Evolutionary conservation across 2,329 filamentous ascomycete genomes (phyloP).

Genomic region (Phialophora macrospora): DNA sequence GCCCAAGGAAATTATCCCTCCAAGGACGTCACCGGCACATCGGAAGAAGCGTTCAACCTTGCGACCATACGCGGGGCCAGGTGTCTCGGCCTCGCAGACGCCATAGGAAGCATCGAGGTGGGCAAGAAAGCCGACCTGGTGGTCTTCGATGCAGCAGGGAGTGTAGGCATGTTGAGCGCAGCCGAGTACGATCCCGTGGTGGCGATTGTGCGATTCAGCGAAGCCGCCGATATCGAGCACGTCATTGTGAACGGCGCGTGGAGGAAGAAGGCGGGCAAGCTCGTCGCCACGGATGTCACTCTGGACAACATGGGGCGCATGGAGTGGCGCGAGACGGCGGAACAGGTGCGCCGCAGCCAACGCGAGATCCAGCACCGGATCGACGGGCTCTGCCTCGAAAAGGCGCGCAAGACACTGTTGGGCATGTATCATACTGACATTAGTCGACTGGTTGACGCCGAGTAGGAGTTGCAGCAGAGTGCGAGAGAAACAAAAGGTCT

Average conservation of each 20-base stretch:
- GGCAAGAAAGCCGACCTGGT: constrained; percentile 57
- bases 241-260: constrained; percentile 53
- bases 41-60: constrained; percentile 56
- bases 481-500: not conserved
- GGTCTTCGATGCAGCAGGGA: constrained; percentile 51
- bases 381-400: constrained; percentile 22
- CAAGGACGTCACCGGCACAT: constrained; percentile 41
- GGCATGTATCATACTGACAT: constrained; percentile 26
- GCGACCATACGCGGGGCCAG: constrained; percentile 55
- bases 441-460: constrained; percentile 26
- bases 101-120: constrained; percentile 53
- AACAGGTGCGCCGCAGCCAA: constrained; percentile 31
- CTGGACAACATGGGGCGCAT: constrained; percentile 3
- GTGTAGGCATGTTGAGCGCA: constrained; percentile 50
- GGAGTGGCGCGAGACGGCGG: constrained; percentile 23
- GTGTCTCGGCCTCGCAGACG: constrained; percentile 49
- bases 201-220: constrained; percentile 52
- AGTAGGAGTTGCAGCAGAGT: constrained; percentile 1
- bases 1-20: constrained; percentile 39
- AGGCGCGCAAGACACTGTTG: constrained; percentile 22
- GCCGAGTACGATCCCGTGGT: constrained; percentile 51
- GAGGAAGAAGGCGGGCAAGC: constrained; percentile 44
- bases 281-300: constrained; percentile 18
- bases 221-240: constrained; percentile 49
- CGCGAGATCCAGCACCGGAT: constrained; percentile 31